Base-by-base conservation (phyloP, 1,139 yeast genomes). In the Saccharomyces hybrid region DNA sequence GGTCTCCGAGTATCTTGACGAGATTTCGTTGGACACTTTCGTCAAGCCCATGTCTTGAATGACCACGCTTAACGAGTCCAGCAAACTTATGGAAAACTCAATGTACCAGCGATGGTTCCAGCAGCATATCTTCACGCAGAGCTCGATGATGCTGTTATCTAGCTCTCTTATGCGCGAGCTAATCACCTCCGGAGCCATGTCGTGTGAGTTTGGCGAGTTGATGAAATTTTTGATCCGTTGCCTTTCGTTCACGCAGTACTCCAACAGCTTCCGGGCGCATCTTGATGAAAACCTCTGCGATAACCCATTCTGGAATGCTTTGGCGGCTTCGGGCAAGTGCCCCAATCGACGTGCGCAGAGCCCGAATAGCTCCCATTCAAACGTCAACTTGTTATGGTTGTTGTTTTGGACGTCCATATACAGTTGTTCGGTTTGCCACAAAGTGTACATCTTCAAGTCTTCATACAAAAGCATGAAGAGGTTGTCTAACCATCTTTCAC, bases 91-190 rank as follows among this genome's bases (percentile, higher is more conserved):
- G 8, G 95, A 84, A 64, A 89, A 91, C 61, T 91, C 96, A 59
- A 83, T 80, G 72, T 93, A 95, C 99, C 99, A 93, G 67, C 99
- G 82, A 71, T 90, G 98, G 68, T 90, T 88, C 97, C 98, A 93
- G 23, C 95, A 96, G 34, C 86, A 75, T 56, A 93, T 74, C 63
- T 85, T 86, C 51, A 90, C 88, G 57, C 84, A 74, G 46, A 86
- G 74, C 57, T 86, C 91, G 60, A 90, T 75, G 23, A 88, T 81
- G 59, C 78, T 77, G 54, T 80, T 83, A 65, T 83, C 82, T 55
- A 83, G 69, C 56, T 76, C 80, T 57, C 76, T 73, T 50, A 79
- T 71, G 57, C 80, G 78, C 25, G 77, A 71, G 32, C 66, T 61
- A 6, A 73, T 57, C 51, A 70, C 71, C n/a, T 67, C 64, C 1